Evolutionary conservation across 805 yeast species (phyloP).

Genomic region (Ogataea parapolymorpha): DNA sequence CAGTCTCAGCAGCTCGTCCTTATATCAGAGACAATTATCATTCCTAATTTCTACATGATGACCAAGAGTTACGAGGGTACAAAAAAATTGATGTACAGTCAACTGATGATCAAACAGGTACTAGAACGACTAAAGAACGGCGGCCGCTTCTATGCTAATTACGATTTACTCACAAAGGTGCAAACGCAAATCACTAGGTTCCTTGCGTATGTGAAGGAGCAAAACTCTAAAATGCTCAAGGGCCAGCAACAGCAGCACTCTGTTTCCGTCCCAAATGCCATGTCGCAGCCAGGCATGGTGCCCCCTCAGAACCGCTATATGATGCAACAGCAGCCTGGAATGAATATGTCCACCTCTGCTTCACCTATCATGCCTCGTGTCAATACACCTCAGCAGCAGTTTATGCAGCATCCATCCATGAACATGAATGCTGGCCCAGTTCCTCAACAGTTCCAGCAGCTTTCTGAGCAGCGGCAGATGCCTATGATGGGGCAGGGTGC

Average conservation of each 20-base stretch:
- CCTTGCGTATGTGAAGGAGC: conserved; percentile 71
- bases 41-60: conserved; percentile 73
- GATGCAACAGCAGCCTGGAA: conserved; percentile 14
- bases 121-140: conserved; percentile 56
- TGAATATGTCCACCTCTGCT: conserved; percentile 5
- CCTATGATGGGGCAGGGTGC: conserved; percentile 13
- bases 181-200: conserved; percentile 71
- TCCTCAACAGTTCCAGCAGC: conserved; percentile 26
- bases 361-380: conserved; percentile 13
- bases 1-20: conserved; percentile 58
- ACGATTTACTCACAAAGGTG: conserved; percentile 66
- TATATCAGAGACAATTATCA: conserved; percentile 63
- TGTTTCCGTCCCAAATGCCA: conserved; percentile 15
- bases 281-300: conserved; percentile 14
- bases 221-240: conserved; percentile 28
- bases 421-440: conserved; percentile 17
- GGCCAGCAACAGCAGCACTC: conserved; percentile 22
- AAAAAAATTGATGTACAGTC: conserved; percentile 70
- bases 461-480: conserved; percentile 24
- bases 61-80: conserved; percentile 77
- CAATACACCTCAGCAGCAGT: conserved; percentile 14
- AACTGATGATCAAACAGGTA: conserved; percentile 74
- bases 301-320: conserved; percentile 22
- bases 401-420: conserved; percentile 11
- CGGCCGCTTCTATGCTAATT: conserved; percentile 62